Conservation (phyloP, 345 rosid genomes). For the Ricinus communis region DNA sequence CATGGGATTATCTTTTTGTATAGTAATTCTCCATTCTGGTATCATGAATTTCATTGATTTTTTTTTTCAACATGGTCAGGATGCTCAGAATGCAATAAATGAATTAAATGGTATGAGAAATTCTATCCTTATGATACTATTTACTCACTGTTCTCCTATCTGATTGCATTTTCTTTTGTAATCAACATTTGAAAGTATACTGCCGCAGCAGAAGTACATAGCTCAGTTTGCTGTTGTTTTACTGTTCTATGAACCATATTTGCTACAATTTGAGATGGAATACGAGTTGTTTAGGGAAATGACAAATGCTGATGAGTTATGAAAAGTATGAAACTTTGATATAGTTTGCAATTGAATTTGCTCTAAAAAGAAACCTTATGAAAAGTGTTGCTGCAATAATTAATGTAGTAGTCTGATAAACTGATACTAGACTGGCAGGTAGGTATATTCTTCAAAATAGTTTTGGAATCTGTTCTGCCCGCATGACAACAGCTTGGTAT, state of each 20-base stretch:
- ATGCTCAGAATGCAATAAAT: constrained; percentile 91
- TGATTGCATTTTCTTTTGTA: neutral
- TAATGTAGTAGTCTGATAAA: too few relatives aligned
- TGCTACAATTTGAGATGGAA: neutral
- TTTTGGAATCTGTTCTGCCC: too few relatives aligned
- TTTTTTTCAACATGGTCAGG: constrained; percentile 45
- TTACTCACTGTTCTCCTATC: neutral
- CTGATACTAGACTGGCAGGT: too few relatives aligned
- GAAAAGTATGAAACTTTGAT: neutral
- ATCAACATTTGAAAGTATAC: neutral
- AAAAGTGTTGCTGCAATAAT: neutral
- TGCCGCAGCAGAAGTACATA: neutral
- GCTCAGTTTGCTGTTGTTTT: neutral
- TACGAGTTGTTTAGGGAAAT: neutral
- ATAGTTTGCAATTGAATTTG: neutral
- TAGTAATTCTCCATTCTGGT: neutral
- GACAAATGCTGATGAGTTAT: neutral
- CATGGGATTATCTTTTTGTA: neutral
- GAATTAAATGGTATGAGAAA: constrained; percentile 70
- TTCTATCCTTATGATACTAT: neutral
- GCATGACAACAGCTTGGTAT: neutral
- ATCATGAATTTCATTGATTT: neutral
- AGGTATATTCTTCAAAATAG: too few relatives aligned
- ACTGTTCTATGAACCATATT: neutral
- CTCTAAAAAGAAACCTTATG: neutral